Conservation (phyloP, 179 eudicot species). For the Silene vulgaris region DNA sequence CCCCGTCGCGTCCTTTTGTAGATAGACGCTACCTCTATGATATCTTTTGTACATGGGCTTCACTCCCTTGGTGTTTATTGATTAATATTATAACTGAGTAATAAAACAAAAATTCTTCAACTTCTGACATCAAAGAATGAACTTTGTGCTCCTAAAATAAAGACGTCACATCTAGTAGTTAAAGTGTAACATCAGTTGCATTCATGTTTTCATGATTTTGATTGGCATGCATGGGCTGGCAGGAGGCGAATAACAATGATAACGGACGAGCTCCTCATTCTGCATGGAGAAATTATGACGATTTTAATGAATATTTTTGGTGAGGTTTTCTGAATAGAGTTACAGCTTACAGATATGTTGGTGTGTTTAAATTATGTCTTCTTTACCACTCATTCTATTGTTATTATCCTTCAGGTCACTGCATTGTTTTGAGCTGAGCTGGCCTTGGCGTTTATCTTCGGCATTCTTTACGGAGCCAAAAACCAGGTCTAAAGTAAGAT, state of each 20-base stretch:
- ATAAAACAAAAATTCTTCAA: too few relatives aligned
- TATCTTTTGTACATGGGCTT: too few relatives aligned
- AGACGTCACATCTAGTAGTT: background rate
- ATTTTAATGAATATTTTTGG: slow-evolving; percentile 98
- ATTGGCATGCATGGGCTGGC: slow-evolving; percentile 18
- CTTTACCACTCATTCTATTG: slow-evolving; percentile 8
- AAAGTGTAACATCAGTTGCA: background rate
- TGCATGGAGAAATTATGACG: slow-evolving; percentile 98
- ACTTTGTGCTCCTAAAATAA: background rate
- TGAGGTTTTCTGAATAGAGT: slow-evolving; percentile 27
- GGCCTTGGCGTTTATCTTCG: slow-evolving; percentile 85
- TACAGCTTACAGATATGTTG: background rate
- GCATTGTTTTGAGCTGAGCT: slow-evolving; percentile 84
- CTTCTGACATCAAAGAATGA: background rate
- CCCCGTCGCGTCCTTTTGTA: too few relatives aligned
- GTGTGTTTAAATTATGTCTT: background rate
- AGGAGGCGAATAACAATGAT: slow-evolving; percentile 86
- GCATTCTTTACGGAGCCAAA: slow-evolving; percentile 71
- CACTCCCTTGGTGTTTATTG: too few relatives aligned
- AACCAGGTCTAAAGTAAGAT: slow-evolving; percentile 63
- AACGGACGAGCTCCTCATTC: slow-evolving; percentile 98
- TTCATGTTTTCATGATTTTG: slow-evolving; percentile 5
- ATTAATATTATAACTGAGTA: too few relatives aligned
- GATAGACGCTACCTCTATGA: too few relatives aligned
- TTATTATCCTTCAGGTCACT: slow-evolving; percentile 49